Evolutionary conservation across 2,329 filamentous ascomycete genomes (phyloP).

Genomic region (Acrodontium crateriforme): DNA sequence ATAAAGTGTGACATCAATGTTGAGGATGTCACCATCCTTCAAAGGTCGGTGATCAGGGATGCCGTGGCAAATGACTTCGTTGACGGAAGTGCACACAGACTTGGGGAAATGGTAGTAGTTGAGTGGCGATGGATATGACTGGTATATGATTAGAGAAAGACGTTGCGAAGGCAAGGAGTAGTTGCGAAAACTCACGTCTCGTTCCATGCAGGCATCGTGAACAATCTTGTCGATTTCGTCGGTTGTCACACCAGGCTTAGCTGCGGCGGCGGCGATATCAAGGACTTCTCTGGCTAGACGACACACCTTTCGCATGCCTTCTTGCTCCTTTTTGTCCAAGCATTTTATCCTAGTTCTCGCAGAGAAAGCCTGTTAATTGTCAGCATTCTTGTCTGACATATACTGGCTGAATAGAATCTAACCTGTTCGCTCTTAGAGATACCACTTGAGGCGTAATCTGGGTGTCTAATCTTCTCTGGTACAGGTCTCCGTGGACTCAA

Average conservation of each 20-base stretch:
- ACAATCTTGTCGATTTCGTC: conserved; percentile 91
- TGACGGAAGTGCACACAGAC: conserved; percentile 89
- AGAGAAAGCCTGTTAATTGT: conserved; percentile 32
- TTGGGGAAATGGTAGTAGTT: conserved; percentile 97
- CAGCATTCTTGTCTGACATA: too few species aligned
- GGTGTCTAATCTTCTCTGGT: conserved; percentile 66
- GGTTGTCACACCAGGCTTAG: conserved; percentile 85
- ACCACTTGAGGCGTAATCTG: conserved; percentile 80
- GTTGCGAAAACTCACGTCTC: conserved; percentile 51
- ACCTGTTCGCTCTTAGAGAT: conserved; percentile 57
- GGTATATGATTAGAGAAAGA: not conserved
- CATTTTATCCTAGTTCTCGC: conserved; percentile 71
- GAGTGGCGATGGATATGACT: conserved; percentile 89
- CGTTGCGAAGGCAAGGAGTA: not conserved
- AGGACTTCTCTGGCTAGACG: conserved; percentile 76
- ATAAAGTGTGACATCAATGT: conserved; percentile 91
- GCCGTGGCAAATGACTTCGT: conserved; percentile 97
- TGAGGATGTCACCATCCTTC: conserved; percentile 87
- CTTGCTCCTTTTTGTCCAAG: conserved; percentile 64
- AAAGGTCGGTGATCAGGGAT: conserved; percentile 85
- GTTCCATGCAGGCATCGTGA: conserved; percentile 85
- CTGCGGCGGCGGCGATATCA: conserved; percentile 73
- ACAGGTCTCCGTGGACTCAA: conserved; percentile 59
- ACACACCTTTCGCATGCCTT: conserved; percentile 88
- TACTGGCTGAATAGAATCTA: too few species aligned